Base-by-base conservation (phyloP, 805 yeast genomes). In the Spathaspora hagerdaliae region DNA sequence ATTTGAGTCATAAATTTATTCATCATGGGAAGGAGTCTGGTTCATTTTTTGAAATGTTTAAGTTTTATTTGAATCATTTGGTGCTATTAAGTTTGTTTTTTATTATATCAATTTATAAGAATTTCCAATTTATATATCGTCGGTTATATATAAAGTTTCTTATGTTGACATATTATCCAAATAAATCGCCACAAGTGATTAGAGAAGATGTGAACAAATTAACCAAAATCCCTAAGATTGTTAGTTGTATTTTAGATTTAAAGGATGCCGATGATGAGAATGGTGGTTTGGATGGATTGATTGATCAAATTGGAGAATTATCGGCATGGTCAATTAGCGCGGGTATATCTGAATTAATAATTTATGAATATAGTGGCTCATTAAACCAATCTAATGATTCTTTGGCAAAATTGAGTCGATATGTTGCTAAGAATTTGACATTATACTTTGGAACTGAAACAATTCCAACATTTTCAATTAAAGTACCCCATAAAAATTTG, bases 261-360 rank as follows among this genome's bases (percentile, higher is more conserved):
- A 83, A 82, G 57, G 77, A 83, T 27, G 89, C 82, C 47, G 87
- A 85, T 50, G 92, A 83, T 54, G 96, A 88, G 55, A 92, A 90
- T 48, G 96, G 96, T 31, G 97, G 97, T 2, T 64, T 85, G 37
- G 87, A 84, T 49, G 96, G 96, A 0, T 70, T 92, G 37, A 72
- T 91, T 55, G 82, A 79, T 52, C 87, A 87, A 55, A 77, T 84
- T 6, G 78, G 91, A 39, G 96, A 91, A 56, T 51, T 91, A 33
- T 76, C 81, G 1, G 82, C 94, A 6, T 94, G 99, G 99, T 77
- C 89, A 35, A 63, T 88, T n/a, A 85, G 95, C 31, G 81, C 92
- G n/a, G 97, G 97, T 1, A 79, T 90, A 41, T 80, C 82, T 36
- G 67, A 72, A 48, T 70, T 92, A 48, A 74, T 85, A 3, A 71